phyloP scores from a whole-genome alignment of 208 protist genomes.

The Trypanosoma cruzi region DNA sequence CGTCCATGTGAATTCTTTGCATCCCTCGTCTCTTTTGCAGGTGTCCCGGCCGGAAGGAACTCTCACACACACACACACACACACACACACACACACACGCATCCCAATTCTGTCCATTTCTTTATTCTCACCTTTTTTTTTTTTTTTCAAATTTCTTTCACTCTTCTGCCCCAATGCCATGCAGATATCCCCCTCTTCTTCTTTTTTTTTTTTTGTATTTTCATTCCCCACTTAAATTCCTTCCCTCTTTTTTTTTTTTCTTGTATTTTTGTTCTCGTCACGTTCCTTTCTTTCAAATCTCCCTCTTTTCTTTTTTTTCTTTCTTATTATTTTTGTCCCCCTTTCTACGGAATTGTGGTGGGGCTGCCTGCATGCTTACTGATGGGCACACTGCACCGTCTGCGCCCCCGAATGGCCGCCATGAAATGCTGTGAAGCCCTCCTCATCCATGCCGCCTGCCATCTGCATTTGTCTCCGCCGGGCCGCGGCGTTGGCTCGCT shows the following conservation, averaged over 20 bases:
- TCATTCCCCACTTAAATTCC: neutral
- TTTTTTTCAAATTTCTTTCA: too few relatives aligned
- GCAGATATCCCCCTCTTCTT: neutral
- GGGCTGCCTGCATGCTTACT: constrained; percentile 35
- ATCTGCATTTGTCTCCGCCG: constrained; percentile 9
- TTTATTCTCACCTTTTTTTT: neutral
- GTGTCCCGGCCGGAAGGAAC: too few relatives aligned
- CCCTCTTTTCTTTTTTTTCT: constrained; percentile 18
- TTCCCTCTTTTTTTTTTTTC: constrained; percentile 18
- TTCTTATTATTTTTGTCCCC: neutral
- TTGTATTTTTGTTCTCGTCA: neutral
- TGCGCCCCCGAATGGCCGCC: constrained; percentile 33
- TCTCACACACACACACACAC: constrained; percentile 8
- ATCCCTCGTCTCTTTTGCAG: neutral
- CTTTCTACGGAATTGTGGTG: neutral
- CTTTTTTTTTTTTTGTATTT: neutral
- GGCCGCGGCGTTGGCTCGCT: constrained; percentile 29
- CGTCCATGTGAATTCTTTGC: neutral
- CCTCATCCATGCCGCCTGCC: neutral
- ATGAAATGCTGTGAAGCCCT: neutral
- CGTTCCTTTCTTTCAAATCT: neutral
- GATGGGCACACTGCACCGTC: constrained; percentile 66
- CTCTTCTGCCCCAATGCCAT: neutral
- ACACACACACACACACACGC: constrained; percentile 2
- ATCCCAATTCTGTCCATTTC: neutral